Evolutionary conservation across 129 eudicot genomes (phyloP).

Genomic region (Smallanthus sonchifolius): DNA sequence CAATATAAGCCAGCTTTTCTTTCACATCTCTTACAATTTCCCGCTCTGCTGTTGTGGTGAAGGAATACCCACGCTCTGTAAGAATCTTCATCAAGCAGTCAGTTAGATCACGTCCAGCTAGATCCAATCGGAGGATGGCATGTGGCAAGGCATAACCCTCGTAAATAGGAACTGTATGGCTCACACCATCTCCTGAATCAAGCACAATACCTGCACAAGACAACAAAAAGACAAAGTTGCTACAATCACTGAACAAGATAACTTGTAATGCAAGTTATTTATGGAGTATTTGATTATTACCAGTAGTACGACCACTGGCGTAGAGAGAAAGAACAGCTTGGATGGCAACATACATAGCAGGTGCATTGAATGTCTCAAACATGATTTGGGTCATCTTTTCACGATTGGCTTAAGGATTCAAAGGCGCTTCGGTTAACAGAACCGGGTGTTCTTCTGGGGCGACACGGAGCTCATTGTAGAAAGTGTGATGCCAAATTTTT

Average conservation of each 20-base stretch:
- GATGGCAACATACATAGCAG: constrained; percentile 80
- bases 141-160: constrained; percentile 83
- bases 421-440: constrained; percentile 75
- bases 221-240: background rate
- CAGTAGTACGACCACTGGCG: constrained; percentile 86
- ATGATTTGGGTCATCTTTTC: constrained; percentile 86
- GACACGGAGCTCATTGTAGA: constrained; percentile 83
- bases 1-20: constrained; percentile 65
- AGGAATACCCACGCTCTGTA: constrained; percentile 72
- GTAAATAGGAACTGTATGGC: constrained; percentile 75
- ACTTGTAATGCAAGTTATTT: background rate
- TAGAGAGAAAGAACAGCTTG: constrained; percentile 80
- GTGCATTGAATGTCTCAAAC: constrained; percentile 75
- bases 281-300: constrained; percentile 32
- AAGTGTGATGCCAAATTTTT: constrained; percentile 84
- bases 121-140: constrained; percentile 58
- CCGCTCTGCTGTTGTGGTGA: constrained; percentile 80
- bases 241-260: background rate
- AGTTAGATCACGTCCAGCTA: constrained; percentile 64
- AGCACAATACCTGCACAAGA: constrained; percentile 63
- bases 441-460: constrained; percentile 86
- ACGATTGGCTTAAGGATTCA: constrained; percentile 81
- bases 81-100: constrained; percentile 67
- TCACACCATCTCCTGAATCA: constrained; percentile 83
- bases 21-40: constrained; percentile 83